Conservation (phyloP, 805 yeast genomes). For the Maudiozyma barnettii region DNA sequence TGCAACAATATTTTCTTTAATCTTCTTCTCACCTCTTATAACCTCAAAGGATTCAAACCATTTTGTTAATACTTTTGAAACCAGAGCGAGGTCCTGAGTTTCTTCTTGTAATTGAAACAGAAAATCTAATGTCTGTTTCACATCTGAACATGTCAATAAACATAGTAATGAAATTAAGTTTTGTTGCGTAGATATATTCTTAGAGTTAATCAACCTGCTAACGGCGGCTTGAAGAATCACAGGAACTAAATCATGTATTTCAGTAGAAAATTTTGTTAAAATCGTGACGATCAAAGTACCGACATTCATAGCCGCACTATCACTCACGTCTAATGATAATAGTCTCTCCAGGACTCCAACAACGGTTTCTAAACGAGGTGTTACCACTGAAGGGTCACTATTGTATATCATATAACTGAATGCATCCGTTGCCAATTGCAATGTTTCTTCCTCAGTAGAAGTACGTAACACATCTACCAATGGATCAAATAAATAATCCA, state of each 20-base stretch:
- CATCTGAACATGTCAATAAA: constrained; percentile 52
- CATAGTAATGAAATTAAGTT: constrained; percentile 71
- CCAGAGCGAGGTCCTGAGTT: constrained; percentile 32
- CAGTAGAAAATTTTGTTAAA: constrained; percentile 41
- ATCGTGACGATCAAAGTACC: constrained; percentile 56
- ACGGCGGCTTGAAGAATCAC: constrained; percentile 71
- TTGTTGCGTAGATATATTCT: constrained; percentile 65
- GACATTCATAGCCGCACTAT: constrained; percentile 71
- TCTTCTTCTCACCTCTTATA: constrained; percentile 67
- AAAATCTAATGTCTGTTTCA: constrained; percentile 54
- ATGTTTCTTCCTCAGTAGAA: constrained; percentile 64
- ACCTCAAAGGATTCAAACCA: constrained; percentile 82
- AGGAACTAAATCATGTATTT: constrained; percentile 31
- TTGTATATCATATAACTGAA: constrained; percentile 49
- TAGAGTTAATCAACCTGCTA: constrained; percentile 51
- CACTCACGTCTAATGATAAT: constrained; percentile 61
- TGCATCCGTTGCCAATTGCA: constrained; percentile 71
- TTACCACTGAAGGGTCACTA: constrained; percentile 21
- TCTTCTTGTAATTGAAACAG: constrained; percentile 34
- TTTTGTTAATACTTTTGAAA: constrained; percentile 53
- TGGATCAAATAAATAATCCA: constrained; percentile 20
- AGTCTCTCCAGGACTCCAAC: constrained; percentile 53
- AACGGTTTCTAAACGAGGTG: constrained; percentile 18
- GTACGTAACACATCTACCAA: constrained; percentile 21
- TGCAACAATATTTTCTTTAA: constrained; percentile 58